Base-by-base conservation (phyloP, 164 flowering plant species). In the Magnolia officinalis region DNA sequence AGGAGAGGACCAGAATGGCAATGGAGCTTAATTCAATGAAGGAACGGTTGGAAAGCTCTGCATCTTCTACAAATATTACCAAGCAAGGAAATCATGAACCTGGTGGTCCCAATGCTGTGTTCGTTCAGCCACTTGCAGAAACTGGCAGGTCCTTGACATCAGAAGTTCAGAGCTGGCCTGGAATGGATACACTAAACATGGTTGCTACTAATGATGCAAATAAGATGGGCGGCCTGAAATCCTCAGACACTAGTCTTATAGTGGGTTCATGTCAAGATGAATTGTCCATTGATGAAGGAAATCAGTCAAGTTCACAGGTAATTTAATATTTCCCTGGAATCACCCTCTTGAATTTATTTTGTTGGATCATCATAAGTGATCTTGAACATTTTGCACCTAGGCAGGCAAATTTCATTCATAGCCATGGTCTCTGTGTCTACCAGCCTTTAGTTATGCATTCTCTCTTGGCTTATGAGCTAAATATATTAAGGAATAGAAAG, bases 1-100 rank as follows among this genome's bases (percentile, higher is more conserved):
- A 83, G 71, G 91, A 89, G 68, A 90, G 83, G 73, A 73, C 80
- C 64, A 88, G 78, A 81, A 75, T 86, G 79, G 77, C 77, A 1
- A 72, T 16, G 69, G 96, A 94, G 65, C 86, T 91, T 70, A 20
- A 49, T 45, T 23, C 61, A 65, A 72, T 82, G 74, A 90, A 84
- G 80, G 88, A 83, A 74, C 73, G 70, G 68, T 72, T 87, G 49
- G 84, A 82, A 76, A 80, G 74, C 78, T 79, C 80, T 70, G 75
- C 20, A 71, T 11, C 13, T 11, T 70, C 79, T 1, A 55, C 71
- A 65, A 79, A 74, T 70, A 65, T 50, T 51, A 74, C 31, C 31
- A 80, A 66, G 63, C 80, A 74, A 64, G 82, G 76, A 67, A 55
- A 71, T 77, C 75, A 37, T 66, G 72, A 68, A 50, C 72, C 68